Evolutionary conservation across 1,284 basidiomycete species (phyloP).

Genomic region (Ceratobasidium sp.): DNA sequence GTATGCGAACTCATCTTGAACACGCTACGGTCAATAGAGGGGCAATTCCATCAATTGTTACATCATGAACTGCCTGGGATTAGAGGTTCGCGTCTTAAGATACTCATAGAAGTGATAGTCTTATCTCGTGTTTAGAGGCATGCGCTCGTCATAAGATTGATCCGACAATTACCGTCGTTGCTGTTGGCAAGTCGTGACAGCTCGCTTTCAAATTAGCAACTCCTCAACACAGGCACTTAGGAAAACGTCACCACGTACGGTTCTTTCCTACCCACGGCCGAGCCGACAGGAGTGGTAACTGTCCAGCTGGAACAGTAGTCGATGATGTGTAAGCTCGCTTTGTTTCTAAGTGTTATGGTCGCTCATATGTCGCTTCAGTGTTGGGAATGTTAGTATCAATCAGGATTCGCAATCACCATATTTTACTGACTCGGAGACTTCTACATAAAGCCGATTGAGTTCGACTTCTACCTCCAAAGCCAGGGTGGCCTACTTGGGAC

Average conservation of each 20-base stretch:
- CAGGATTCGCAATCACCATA: conserved; percentile 38
- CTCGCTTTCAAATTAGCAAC: background rate
- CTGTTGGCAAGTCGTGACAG: conserved; percentile 40
- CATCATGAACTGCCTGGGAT: conserved; percentile 47
- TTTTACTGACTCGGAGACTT: background rate
- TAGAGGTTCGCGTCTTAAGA: conserved; percentile 56
- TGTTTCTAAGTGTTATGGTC: background rate
- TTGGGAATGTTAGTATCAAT: conserved; percentile 46
- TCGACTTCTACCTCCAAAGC: conserved; percentile 81
- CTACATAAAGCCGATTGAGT: conserved; percentile 56
- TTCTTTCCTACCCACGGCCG: conserved; percentile 71
- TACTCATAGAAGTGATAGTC: background rate
- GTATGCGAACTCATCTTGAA: background rate
- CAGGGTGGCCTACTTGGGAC: conserved; percentile 63
- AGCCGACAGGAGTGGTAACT: conserved; percentile 73
- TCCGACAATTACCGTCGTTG: conserved; percentile 44
- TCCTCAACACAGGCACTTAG: background rate
- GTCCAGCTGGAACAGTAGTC: conserved; percentile 77
- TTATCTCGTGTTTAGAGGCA: conserved; percentile 14
- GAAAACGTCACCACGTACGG: conserved; percentile 49
- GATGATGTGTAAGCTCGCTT: conserved; percentile 46
- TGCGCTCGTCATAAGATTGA: conserved; percentile 40
- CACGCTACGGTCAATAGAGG: conserved; percentile 19
- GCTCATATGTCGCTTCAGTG: background rate
- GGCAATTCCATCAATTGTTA: conserved; percentile 32